phyloP scores from a whole-genome alignment of 208 protist species.

The Wallacemonas sp. region DNA sequence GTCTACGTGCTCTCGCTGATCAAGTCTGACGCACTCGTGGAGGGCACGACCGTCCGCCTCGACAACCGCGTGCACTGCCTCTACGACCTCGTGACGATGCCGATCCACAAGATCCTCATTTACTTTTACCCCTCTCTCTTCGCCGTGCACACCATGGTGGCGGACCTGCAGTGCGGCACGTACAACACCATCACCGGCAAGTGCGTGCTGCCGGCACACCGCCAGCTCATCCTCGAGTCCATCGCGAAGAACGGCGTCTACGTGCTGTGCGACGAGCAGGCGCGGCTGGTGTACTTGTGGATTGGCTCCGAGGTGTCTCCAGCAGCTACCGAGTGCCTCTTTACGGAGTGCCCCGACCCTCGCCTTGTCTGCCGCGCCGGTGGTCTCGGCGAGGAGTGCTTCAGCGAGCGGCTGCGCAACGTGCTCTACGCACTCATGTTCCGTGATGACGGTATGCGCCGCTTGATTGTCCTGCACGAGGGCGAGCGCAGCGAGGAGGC shows the following conservation, averaged over 20 bases:
- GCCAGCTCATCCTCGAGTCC: slow-evolving; percentile 74
- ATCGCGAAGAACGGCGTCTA: slow-evolving; percentile 77
- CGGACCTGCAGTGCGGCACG: slow-evolving; percentile 40
- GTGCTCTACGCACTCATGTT: slow-evolving; percentile 70
- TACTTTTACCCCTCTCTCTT: slow-evolving; percentile 90
- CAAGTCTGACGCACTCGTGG: slow-evolving; percentile 78
- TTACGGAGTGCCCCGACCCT: slow-evolving; percentile 46
- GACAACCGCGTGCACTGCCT: slow-evolving; percentile 83
- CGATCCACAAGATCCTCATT: slow-evolving; percentile 58
- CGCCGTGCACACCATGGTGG: slow-evolving; percentile 57
- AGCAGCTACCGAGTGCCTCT: slow-evolving; percentile 59
- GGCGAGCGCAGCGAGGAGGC: slow-evolving; percentile 73
- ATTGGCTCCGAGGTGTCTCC: slow-evolving; percentile 63
- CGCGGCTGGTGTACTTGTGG: slow-evolving; percentile 84
- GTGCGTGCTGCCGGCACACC: slow-evolving; percentile 65
- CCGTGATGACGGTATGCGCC: slow-evolving; percentile 77
- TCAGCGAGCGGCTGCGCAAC: slow-evolving; percentile 69
- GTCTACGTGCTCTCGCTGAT: slow-evolving; percentile 86
- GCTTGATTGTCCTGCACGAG: slow-evolving; percentile 80
- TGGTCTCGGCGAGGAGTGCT: slow-evolving; percentile 54
- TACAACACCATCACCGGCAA: slow-evolving; percentile 48
- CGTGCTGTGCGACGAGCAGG: slow-evolving; percentile 84
- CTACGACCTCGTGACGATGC: slow-evolving; percentile 74
- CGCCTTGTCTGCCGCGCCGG: slow-evolving; percentile 45
- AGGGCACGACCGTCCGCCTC: slow-evolving; percentile 72